These are phyloP conservation scores for Botrytis sinoallii DNA, from an alignment of 2,329 filamentous ascomycete species.

Conservation along the genomic window DNA sequence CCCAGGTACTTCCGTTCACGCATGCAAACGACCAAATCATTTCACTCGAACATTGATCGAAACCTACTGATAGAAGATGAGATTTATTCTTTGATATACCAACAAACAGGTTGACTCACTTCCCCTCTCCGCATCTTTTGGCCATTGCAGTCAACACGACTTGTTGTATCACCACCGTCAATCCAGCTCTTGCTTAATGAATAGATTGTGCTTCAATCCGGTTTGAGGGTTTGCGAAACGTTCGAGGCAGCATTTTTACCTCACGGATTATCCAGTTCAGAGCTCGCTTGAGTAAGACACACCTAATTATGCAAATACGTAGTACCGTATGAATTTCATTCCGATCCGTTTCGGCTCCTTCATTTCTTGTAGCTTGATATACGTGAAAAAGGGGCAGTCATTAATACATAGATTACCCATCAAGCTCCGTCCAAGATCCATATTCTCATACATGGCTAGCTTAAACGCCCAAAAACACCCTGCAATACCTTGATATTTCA, in stretches of 20 bases:
- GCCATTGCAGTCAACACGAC: no score
- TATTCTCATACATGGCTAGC: not conserved
- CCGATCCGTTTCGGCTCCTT: not conserved
- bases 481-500: not conserved
- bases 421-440: not conserved
- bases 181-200: not conserved
- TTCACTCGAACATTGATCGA: not conserved
- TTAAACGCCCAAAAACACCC: not conserved
- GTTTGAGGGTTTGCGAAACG: not conserved
- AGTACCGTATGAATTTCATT: not conserved
- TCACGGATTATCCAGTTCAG: not conserved
- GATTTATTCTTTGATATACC: not conserved
- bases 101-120: no score
- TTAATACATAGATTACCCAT: not conserved
- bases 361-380: not conserved
- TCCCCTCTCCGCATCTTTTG: no score
- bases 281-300: not conserved
- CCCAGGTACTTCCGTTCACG: no score
- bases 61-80: not conserved
- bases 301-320: not conserved
- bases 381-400: not conserved
- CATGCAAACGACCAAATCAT: not conserved
- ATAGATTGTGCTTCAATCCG: not conserved
- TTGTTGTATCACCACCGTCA: not conserved
- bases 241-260: not conserved